A percentile compares a stretch with the other conserved stretches of the same genome.
phyloP scores from a whole-genome alignment of 2,329 filamentous ascomycete genomes.

The Alternaria postmessia region DNA sequence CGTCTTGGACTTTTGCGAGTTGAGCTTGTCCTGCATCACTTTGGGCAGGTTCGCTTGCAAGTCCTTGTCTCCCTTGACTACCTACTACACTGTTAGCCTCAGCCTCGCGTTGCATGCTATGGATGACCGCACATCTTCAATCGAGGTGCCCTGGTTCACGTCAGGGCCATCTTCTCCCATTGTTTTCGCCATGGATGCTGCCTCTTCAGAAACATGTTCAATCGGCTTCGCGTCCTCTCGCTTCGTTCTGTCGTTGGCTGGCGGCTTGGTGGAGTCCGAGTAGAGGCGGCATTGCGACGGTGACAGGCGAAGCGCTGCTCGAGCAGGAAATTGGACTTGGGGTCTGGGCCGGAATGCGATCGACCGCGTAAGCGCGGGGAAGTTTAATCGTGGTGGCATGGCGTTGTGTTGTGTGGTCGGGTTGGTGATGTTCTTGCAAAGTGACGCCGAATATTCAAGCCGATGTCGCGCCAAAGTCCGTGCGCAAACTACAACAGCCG shows the following conservation, averaged over 20 bases:
- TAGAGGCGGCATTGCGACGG: conserved; percentile 43
- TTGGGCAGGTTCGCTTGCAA: conserved; percentile 70
- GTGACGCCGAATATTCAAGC: conserved; percentile 27
- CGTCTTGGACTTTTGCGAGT: conserved; percentile 54
- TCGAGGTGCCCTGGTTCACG: conserved; percentile 69
- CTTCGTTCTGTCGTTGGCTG: conserved; percentile 42
- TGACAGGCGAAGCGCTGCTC: conserved; percentile 28
- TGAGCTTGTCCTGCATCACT: conserved; percentile 69
- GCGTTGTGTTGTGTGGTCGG: conserved; percentile 27
- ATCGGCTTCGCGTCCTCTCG: conserved; percentile 50
- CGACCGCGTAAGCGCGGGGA: conserved; percentile 40
- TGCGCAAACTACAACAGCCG: conserved; percentile 18
- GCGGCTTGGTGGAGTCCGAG: conserved; percentile 43
- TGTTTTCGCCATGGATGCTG: conserved; percentile 66
- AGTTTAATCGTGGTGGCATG: conserved; percentile 51
- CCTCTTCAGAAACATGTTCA: conserved; percentile 71
- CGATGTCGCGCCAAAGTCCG: conserved; percentile 28
- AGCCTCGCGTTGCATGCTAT: neutral
- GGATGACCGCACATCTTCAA: conserved; percentile 64
- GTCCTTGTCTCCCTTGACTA: conserved; percentile 69
- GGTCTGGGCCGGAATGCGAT: conserved; percentile 45
- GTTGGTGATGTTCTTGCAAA: conserved; percentile 22
- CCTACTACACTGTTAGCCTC: conserved; percentile 53
- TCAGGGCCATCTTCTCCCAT: conserved; percentile 67
- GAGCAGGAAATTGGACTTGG: conserved; percentile 39